A percentile compares a stretch with the other conserved stretches of the same genome.
These are phyloP conservation scores for Coemansia sp. DNA, from an alignment of 192 early-diverging fungal species.

Conservation along the genomic window DNA sequence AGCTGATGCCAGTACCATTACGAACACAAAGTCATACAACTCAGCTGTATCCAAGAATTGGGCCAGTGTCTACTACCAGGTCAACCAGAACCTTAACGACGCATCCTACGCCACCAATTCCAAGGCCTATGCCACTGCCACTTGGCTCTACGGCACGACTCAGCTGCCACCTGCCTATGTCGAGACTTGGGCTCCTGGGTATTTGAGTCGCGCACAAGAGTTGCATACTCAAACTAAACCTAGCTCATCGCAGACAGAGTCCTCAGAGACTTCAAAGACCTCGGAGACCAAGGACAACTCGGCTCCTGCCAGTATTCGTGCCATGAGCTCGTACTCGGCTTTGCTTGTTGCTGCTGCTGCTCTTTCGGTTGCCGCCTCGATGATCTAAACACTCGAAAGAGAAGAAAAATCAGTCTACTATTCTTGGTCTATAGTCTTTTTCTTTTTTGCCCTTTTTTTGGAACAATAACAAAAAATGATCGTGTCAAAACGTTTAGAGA, in stretches of 20 bases:
- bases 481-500: too few relatives aligned
- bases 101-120: conserved; percentile 6
- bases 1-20: conserved; percentile 16
- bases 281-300: conserved; percentile 5
- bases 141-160: conserved; percentile 42
- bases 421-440: background rate
- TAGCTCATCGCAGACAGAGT: background rate
- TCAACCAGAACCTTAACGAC: conserved; percentile 30
- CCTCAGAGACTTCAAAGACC: background rate
- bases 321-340: background rate
- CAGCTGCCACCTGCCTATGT: conserved; percentile 25
- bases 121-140: conserved; percentile 17
- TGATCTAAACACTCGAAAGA: background rate
- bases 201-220: conserved; percentile 19
- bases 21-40: conserved; percentile 23
- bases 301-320: background rate
- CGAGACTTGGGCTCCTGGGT: conserved; percentile 26
- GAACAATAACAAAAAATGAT: background rate
- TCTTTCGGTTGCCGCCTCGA: background rate
- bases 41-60: conserved; percentile 17
- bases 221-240: background rate
- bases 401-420: background rate
- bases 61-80: conserved; percentile 41
- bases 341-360: background rate
- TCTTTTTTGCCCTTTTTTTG: too few relatives aligned